Conservation (phyloP, 306 rosid species). For the Lathyrus tuberosus region DNA sequence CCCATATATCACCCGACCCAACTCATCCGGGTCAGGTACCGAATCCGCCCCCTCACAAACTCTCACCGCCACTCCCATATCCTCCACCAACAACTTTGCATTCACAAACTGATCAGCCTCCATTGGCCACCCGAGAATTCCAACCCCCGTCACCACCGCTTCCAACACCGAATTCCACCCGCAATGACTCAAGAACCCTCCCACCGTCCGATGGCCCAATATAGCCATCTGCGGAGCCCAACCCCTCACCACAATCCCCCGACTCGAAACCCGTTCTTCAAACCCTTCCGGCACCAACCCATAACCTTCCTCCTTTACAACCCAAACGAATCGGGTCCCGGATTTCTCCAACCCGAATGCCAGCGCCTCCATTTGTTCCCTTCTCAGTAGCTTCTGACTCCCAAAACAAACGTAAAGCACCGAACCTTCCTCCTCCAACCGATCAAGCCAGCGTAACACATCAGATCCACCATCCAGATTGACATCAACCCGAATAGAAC, state of each 20-base stretch:
- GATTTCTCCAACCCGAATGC: constrained; percentile 69
- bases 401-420: constrained; percentile 75
- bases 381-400: constrained; percentile 61
- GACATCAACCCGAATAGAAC: not conserved
- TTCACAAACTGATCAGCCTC: constrained; percentile 76
- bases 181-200: constrained; percentile 47
- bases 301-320: constrained; percentile 47
- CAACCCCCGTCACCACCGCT: constrained; percentile 50
- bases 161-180: constrained; percentile 63
- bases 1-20: constrained; percentile 40
- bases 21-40: constrained; percentile 54
- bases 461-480: not conserved
- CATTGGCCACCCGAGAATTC: constrained; percentile 79
- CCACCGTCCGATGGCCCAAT: constrained; percentile 40
- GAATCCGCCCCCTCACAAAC: constrained; percentile 55
- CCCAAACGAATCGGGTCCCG: constrained; percentile 60
- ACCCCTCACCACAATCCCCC: constrained; percentile 51
- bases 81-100: constrained; percentile 60
- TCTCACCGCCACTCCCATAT: constrained; percentile 48
- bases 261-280: constrained; percentile 49
- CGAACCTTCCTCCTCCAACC: constrained; percentile 53
- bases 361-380: constrained; percentile 60
- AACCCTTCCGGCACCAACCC: constrained; percentile 53
- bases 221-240: constrained; percentile 42
- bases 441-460: constrained; percentile 55